phyloP scores from a whole-genome alignment of 768 basidiomycete genomes.

The Rhodosporidiobolus sp. region DNA sequence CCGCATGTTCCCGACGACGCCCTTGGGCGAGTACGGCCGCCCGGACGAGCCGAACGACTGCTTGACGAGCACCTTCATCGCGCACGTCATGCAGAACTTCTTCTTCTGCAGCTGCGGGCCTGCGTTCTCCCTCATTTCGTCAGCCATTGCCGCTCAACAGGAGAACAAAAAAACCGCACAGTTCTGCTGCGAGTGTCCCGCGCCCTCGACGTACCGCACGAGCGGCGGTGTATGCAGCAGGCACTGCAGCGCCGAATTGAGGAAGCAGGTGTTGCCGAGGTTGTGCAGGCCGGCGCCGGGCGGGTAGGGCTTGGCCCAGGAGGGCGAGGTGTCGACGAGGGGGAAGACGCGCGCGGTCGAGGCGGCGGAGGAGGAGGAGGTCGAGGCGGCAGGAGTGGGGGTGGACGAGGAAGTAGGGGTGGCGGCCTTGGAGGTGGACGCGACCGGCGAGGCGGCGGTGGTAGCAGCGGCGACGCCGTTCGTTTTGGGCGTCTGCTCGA shows the following conservation, averaged over 20 bases:
- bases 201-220: constrained; percentile 49
- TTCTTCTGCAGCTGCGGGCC: constrained; percentile 14
- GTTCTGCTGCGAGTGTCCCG: constrained; percentile 8
- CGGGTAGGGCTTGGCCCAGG: constrained; percentile 23
- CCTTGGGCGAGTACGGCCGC: constrained; percentile 61
- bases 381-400: not conserved
- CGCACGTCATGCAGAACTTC: constrained; percentile 77
- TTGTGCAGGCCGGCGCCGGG: constrained; percentile 41
- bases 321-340: constrained; percentile 19
- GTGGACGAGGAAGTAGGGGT: not conserved
- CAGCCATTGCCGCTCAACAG: not conserved
- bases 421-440: constrained; percentile 4
- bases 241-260: constrained; percentile 92
- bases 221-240: constrained; percentile 88
- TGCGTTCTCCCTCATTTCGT: too few relatives aligned
- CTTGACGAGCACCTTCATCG: constrained; percentile 59
- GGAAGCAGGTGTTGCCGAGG: constrained; percentile 62
- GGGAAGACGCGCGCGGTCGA: constrained; percentile 24
- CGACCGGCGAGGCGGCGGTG: constrained; percentile 1
- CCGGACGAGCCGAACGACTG: constrained; percentile 55
- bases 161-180: constrained; percentile 3
- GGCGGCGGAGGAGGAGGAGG: not conserved
- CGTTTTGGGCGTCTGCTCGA: not conserved
- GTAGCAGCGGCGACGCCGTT: not conserved
- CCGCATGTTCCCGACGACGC: constrained; percentile 67